Conservation (phyloP, 225 moss, liverwort and hornwort species). For the Anthoceros angustus region DNA sequence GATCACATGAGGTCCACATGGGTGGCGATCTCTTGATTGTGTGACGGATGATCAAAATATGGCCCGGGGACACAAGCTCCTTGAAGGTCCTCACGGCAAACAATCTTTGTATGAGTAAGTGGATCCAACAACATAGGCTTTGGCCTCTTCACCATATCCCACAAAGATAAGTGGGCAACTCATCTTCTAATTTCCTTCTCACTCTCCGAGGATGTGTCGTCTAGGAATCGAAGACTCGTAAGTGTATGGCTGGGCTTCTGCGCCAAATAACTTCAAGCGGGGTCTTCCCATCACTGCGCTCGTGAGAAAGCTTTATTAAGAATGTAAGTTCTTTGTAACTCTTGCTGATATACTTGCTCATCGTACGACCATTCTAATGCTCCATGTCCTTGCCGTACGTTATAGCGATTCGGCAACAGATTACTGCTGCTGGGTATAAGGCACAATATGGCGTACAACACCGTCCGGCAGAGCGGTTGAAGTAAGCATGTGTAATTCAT, state of each 20-base stretch:
- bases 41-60: background rate
- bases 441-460: no score
- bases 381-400: background rate
- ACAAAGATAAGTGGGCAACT: background rate
- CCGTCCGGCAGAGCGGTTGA: background rate
- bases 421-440: no score
- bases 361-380: background rate
- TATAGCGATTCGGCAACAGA: no score
- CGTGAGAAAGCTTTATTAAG: background rate
- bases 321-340: background rate
- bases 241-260: no score
- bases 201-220: background rate
- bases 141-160: background rate
- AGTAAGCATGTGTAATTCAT: background rate
- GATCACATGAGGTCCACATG: background rate
- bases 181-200: background rate
- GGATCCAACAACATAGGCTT: background rate
- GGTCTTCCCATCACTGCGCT: background rate
- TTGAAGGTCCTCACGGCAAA: background rate
- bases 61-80: no score
- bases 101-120: background rate
- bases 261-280: background rate
- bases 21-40: background rate
- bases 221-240: no score
- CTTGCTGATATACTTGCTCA: no score